phyloP scores from a whole-genome alignment of 2,329 filamentous ascomycete species.

The Sphaerostilbella broomeana region DNA sequence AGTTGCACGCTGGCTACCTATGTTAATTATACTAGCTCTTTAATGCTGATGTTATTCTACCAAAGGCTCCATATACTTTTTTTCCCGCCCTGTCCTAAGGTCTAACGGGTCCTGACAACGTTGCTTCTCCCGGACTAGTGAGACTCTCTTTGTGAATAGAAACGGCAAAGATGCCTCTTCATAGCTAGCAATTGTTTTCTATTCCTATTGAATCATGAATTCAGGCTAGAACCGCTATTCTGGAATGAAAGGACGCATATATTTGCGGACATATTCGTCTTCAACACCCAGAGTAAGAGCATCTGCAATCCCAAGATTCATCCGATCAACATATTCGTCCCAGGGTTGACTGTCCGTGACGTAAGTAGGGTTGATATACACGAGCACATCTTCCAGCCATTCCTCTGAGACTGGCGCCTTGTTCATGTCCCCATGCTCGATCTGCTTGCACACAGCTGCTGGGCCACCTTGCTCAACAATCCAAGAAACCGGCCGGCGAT shows the following conservation, averaged over 20 bases:
- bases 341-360: conserved; percentile 29
- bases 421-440: conserved; percentile 16
- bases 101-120: no score
- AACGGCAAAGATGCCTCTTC: no score
- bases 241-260: conserved; percentile 32
- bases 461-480: conserved; percentile 33
- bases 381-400: conserved; percentile 29
- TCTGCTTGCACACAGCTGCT: conserved; percentile 19
- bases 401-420: conserved; percentile 17
- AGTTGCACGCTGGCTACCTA: no score
- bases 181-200: no score
- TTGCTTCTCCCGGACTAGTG: no score
- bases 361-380: conserved; percentile 32
- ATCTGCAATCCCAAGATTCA: conserved; percentile 32
- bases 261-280: conserved; percentile 30
- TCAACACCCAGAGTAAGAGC: conserved; percentile 30
- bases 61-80: no score
- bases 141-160: no score
- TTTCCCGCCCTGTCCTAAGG: no score
- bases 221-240: no score
- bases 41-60: no score
- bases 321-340: conserved; percentile 35
- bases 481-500: conserved; percentile 32
- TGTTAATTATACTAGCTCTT: no score
- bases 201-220: no score